Evolutionary conservation across 495 filamentous ascomycete species (phyloP).

Genomic region (Tuber aestivum): DNA sequence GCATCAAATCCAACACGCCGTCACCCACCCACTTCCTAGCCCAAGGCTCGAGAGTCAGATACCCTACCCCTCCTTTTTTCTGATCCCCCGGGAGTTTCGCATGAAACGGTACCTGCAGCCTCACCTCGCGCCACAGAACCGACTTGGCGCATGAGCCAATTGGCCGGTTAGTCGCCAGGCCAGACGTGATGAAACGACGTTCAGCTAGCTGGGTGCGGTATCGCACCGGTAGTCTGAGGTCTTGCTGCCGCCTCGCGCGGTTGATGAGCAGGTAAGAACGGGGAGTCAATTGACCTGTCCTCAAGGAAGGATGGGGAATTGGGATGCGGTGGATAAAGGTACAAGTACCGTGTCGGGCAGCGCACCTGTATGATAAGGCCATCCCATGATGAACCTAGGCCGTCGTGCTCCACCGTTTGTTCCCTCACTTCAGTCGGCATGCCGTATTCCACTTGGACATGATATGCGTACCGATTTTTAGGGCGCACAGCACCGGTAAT

Average conservation of each 20-base stretch:
- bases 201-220: not conserved
- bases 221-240: too few species aligned
- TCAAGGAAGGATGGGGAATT: not conserved
- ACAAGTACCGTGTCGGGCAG: not conserved
- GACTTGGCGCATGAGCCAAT: not conserved
- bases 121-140: not conserved
- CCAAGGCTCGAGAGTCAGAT: too few species aligned
- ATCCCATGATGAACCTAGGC: not conserved
- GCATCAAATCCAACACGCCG: too few species aligned
- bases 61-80: too few species aligned
- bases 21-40: too few species aligned
- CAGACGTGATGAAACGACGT: not conserved
- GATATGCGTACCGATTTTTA: not conserved
- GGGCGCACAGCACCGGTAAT: not conserved
- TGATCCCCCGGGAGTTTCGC: not conserved
- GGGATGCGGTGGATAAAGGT: not conserved
- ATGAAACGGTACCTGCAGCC: conserved; percentile 2
- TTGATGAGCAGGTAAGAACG: too few species aligned
- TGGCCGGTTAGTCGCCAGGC: not conserved
- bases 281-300: too few species aligned
- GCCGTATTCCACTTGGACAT: not conserved
- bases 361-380: too few species aligned
- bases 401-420: not conserved
- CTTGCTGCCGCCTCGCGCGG: too few species aligned
- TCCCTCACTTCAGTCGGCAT: too few species aligned